Percentiles rank a stretch among this genome's conserved stretches.
Conservation (phyloP, 345 rosid species). For the Pugionium dolabratum region DNA sequence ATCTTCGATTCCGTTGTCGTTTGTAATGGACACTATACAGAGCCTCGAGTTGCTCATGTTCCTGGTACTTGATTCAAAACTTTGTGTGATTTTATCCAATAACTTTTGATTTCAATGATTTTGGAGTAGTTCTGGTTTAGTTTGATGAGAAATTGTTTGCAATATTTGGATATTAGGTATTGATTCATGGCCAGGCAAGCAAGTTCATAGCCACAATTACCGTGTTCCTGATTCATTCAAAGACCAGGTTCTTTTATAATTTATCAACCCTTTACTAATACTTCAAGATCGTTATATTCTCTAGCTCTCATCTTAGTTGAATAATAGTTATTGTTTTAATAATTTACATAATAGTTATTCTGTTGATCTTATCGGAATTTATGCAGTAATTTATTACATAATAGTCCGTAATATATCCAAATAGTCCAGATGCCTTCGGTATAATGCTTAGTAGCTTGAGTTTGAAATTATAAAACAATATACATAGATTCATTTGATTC, state of each 20-base stretch:
- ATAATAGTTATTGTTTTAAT: too few relatives aligned
- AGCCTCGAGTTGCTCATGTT: constrained; percentile 67
- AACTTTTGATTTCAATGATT: not conserved
- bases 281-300: too few relatives aligned
- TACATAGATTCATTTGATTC: constrained; percentile 1
- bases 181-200: constrained; percentile 86
- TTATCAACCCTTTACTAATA: not conserved
- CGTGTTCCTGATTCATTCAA: constrained; percentile 57
- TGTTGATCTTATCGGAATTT: too few relatives aligned
- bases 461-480: not conserved
- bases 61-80: constrained; percentile 47
- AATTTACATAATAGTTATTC: too few relatives aligned
- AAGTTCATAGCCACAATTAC: constrained; percentile 84
- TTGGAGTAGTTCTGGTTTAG: constrained; percentile 12
- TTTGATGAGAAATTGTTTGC: not conserved
- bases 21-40: constrained; percentile 68
- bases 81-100: too few relatives aligned
- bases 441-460: not conserved
- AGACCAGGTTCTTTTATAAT: constrained; percentile 46
- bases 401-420: not conserved
- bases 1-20: constrained; percentile 71
- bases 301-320: not conserved
- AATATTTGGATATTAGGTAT: constrained; percentile 50
- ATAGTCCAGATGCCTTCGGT: not conserved
- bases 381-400: too few relatives aligned